Evolutionary conservation across 768 basidiomycete genomes (phyloP).

Genomic region (Phanerochaete sordida): DNA sequence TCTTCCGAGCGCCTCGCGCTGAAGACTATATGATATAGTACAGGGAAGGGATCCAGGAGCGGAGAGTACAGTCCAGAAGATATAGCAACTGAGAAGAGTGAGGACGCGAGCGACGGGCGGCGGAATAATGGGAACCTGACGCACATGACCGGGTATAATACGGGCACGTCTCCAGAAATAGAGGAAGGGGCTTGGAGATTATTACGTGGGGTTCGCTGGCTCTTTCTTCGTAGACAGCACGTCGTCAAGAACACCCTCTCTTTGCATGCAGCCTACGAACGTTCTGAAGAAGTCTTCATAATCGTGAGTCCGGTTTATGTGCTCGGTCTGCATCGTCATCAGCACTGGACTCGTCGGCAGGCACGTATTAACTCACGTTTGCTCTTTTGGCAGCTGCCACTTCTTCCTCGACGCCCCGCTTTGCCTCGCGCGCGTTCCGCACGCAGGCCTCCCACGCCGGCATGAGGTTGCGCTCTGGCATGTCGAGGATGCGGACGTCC

Average conservation of each 20-base stretch:
- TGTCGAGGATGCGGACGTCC: conserved; percentile 41
- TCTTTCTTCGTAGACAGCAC: conserved; percentile 26
- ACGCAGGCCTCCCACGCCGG: conserved; percentile 48
- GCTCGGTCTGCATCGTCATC: conserved; percentile 40
- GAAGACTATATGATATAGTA: no score
- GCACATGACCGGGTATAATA: no score
- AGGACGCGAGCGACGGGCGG: no score
- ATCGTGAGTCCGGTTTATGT: conserved; percentile 56
- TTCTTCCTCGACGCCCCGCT: conserved; percentile 48
- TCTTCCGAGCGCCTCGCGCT: no score
- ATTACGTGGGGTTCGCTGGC: no score
- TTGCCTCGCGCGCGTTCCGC: conserved; percentile 32
- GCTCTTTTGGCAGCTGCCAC: conserved; percentile 37
- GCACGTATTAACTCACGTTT: conserved; percentile 36
- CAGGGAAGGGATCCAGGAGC: no score
- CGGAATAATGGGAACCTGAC: no score
- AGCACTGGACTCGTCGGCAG: not conserved
- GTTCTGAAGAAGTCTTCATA: conserved; percentile 58
- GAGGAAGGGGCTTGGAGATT: no score
- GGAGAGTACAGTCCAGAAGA: no score
- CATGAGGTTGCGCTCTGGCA: conserved; percentile 34
- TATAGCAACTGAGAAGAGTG: no score
- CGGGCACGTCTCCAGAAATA: no score
- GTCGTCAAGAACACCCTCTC: conserved; percentile 43
- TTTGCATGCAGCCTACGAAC: conserved; percentile 40